phyloP scores from a whole-genome alignment of 2,329 filamentous ascomycete genomes.

The Thermochaetoides dissita region DNA sequence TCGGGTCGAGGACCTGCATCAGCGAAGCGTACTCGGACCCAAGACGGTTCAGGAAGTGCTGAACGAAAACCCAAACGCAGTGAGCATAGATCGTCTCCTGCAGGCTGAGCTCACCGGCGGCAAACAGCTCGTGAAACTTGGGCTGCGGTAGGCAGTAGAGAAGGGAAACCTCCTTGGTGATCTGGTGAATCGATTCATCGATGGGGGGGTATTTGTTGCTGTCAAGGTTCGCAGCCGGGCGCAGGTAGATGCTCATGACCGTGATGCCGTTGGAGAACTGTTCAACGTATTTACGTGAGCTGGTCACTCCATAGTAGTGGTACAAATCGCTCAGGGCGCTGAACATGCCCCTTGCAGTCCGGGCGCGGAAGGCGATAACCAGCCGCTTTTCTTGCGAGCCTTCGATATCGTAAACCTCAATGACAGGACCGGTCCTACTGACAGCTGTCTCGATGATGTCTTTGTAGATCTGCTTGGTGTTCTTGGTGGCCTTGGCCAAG shows the following conservation, averaged over 20 bases:
- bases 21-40: conserved; percentile 85
- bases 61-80: conserved; percentile 93
- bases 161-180: conserved; percentile 95
- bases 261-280: conserved; percentile 98
- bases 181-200: conserved; percentile 91
- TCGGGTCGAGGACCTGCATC: conserved; percentile 62
- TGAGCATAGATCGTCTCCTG: conserved; percentile 97
- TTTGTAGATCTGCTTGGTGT: conserved; percentile 92
- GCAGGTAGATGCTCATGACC: conserved; percentile 89
- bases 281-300: conserved; percentile 92
- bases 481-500: conserved; percentile 85
- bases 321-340: conserved; percentile 91
- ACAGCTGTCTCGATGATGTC: conserved; percentile 82
- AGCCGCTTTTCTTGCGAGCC: conserved; percentile 82
- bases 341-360: conserved; percentile 85
- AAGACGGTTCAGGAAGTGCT: conserved; percentile 93
- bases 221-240: conserved; percentile 48
- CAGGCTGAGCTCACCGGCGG: conserved; percentile 69
- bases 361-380: conserved; percentile 86
- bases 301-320: conserved; percentile 96
- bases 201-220: conserved; percentile 55
- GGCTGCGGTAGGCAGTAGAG: conserved; percentile 97
- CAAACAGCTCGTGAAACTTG: conserved; percentile 84
- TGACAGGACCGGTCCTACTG: conserved; percentile 76
- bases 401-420: conserved; percentile 95